Base-by-base conservation (phyloP, 2,329 filamentous ascomycete species). In the Truncatella angustata region DNA sequence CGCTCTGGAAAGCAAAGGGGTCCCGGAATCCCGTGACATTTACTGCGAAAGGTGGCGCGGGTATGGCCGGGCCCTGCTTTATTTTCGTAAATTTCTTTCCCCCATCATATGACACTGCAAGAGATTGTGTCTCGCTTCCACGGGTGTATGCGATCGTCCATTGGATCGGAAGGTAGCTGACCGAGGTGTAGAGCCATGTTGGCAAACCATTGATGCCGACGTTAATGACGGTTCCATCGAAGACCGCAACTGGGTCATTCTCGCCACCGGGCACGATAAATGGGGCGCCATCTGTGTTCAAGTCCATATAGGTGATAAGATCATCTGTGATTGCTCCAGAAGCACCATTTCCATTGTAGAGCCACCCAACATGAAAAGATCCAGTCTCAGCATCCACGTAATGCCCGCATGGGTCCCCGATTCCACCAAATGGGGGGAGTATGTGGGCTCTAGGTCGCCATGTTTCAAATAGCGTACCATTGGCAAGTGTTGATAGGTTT, bases 141-240 rank as follows among this genome's bases (percentile, higher is more conserved):
- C 71, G 67, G n/a, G 68, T 73, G 54, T 77, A 75, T 23, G 65
- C 63, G 34, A 75, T 67, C 7, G 70, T 75, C 73, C 73, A 76
- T 35, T 73, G 69, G 11, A 77, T 75, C 0, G 74, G 74, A 6
- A 75, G 57, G 54, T 67, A 73, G 16, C 67, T 69, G 11, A 76
- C 72, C 2, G 70, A 72, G 3, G 73, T 75, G 54, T 77, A 76
- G 2, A 76, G 60, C 9, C 76, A 60, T 0, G 73, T 77, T 3
- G 73, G 72, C 4, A 65, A 69, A 14, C 71, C 73, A 20, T 72
- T 68, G 55, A 76, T 71, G 9, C 72, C 73, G 3, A 52, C 59
- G 9, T 73, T 72, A 42, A 76, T 73, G 14, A 75, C 70, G 14
- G 67, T 68, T 3, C 74, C 73, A 43, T 76, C 74, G 49, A 76